These are phyloP conservation scores for Geosmithia flava DNA, from an alignment of 2,329 filamentous ascomycete genomes.

Conservation along the genomic window DNA sequence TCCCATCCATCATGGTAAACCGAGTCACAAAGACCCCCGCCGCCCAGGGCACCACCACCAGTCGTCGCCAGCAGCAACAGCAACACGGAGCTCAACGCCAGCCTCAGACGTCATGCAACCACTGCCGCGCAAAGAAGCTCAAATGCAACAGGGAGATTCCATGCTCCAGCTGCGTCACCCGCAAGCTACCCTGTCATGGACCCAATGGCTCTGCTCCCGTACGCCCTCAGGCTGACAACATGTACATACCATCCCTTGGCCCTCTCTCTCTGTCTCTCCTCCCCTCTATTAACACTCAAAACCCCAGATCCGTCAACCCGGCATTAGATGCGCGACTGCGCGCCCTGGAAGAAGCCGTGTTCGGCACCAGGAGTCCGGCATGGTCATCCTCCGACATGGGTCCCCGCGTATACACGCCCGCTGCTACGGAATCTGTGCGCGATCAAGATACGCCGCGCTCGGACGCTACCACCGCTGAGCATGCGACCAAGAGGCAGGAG, in stretches of 20 bases:
- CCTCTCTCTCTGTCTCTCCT: neutral
- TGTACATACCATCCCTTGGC: neutral
- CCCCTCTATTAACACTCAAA: neutral
- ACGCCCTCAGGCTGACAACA: neutral
- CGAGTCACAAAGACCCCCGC: neutral
- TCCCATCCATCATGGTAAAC: neutral
- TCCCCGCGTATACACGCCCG: neutral
- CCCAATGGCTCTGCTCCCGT: neutral
- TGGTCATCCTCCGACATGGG: neutral
- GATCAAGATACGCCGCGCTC: neutral
- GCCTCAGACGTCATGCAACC: constrained; percentile 1
- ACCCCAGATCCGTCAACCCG: neutral
- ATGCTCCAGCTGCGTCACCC: neutral
- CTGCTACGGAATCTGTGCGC: neutral
- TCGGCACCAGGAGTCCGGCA: neutral
- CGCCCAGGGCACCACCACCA: neutral
- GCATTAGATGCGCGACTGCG: neutral
- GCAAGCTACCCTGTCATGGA: neutral
- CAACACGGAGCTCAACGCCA: neutral
- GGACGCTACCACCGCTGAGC: neutral
- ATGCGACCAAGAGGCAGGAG: neutral
- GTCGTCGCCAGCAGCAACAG: neutral
- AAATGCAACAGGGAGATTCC: constrained; percentile 1
- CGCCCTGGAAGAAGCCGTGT: neutral
- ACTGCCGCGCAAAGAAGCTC: constrained; percentile 1